Evolutionary conservation across 306 rosid species (phyloP), one percentile per base, ranked within the genome.

Genomic region (Canavalia gladiata): DNA sequence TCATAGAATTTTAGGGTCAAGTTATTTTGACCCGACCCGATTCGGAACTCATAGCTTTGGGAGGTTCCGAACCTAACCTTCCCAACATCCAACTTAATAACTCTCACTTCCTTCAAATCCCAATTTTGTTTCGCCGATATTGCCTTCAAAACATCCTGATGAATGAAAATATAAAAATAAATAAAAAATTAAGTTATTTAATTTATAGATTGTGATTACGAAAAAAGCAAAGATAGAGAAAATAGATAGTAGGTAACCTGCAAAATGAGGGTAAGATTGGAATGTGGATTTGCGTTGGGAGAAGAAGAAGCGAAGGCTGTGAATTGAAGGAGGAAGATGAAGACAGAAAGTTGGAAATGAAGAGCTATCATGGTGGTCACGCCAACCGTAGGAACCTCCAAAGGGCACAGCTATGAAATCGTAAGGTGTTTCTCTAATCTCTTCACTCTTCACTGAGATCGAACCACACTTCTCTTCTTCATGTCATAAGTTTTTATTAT

Each of bases 81-180:
- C 18, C 71, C 83, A 43, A 85, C 65, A 68, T 93, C 96, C 78
- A 93, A 83, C 18, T 86, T 72, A 57, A 88, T 78, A 64, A 93
- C 87, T 62, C 81, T 79, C 1, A 85, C 41, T 60, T 80, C 89
- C 1, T 83, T 82, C 82, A 72, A 86, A 68, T 85, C 90, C 97
- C 97, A 89, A 9, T 80, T 87, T 76, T 91, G 92, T 72, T 72
- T 85, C 42, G 73, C 86, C 74, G 96, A 86, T 51, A 95, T 87
- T 52, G 85, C 89, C 88, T 86, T 93, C 72, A 93, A 72, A 13
- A 95, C 88, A 70, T 92, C 98, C 99, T 95, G 68, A 67, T 5
- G 39, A 76, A 88, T 69, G 13, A 4, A 6, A 34, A 2, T 18
- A 8, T 1, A 0, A 9, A 25, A n/a, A 43, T 1, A 0, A 5